Evolutionary conservation across 2,329 filamentous ascomycete species (phyloP).

Genomic region (Grosmannia penicillata): DNA sequence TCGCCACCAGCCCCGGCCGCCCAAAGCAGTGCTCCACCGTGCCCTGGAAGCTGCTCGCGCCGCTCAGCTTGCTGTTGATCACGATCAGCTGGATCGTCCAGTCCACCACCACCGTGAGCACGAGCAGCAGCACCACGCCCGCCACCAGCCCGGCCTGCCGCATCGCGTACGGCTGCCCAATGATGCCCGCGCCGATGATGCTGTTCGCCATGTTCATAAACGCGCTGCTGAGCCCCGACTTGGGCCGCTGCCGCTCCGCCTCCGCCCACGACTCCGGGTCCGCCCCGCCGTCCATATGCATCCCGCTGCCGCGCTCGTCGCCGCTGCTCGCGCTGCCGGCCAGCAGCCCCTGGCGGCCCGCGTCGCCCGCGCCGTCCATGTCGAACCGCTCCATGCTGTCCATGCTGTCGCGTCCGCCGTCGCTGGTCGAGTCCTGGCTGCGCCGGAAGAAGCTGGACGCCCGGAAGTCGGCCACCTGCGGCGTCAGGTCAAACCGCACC

Average conservation of each 20-base stretch:
- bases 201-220: constrained; percentile 99
- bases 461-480: constrained; percentile 22
- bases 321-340: constrained; percentile 29
- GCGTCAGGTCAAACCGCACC: constrained; percentile 55
- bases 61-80: constrained; percentile 92
- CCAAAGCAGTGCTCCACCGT: constrained; percentile 96
- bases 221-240: constrained; percentile 71
- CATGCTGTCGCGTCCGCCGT: not conserved
- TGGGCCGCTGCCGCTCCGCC: constrained; percentile 50
- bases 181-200: constrained; percentile 71
- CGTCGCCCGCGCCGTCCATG: not conserved
- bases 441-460: not conserved
- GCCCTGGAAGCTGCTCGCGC: constrained; percentile 84
- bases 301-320: not conserved
- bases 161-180: constrained; percentile 90
- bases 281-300: not conserved
- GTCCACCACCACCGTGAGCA: constrained; percentile 72
- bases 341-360: constrained; percentile 32
- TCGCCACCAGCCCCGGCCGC: constrained; percentile 72
- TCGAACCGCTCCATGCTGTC: not conserved
- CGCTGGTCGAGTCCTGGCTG: constrained; percentile 1
- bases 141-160: constrained; percentile 76
- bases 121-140: constrained; percentile 63
- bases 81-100: constrained; percentile 98
- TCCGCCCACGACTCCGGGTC: constrained; percentile 31